Evolutionary conservation across 2,329 filamentous ascomycete genomes (phyloP).

Genomic region (Aureobasidium sp.): DNA sequence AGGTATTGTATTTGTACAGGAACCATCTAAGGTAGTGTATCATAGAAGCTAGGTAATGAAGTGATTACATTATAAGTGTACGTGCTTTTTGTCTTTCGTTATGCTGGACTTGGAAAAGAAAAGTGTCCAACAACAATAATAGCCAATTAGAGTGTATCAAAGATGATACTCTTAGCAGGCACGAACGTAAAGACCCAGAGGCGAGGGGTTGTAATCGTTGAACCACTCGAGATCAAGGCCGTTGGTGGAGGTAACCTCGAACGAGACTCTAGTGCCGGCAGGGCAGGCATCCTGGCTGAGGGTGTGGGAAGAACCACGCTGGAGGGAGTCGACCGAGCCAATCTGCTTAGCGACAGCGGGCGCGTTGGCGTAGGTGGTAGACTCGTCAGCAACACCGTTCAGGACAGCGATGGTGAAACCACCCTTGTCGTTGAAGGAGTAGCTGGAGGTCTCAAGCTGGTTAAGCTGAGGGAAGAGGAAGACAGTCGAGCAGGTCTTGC

Average conservation of each 20-base stretch:
- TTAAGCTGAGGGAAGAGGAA: conserved; percentile 57
- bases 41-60: not conserved
- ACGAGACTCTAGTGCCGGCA: conserved; percentile 23
- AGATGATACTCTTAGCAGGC: conserved; percentile 4
- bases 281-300: conserved; percentile 22
- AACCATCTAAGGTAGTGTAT: not conserved
- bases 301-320: conserved; percentile 25
- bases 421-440: conserved; percentile 47
- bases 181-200: conserved; percentile 17
- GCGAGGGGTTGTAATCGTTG: conserved; percentile 21
- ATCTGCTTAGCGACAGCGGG: conserved; percentile 16
- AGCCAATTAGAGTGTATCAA: not conserved
- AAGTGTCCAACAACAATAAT: conserved; percentile 2
- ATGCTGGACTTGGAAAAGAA: not conserved
- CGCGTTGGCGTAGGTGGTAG: conserved; percentile 37
- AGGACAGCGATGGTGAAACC: conserved; percentile 40
- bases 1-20: conserved; percentile 4
- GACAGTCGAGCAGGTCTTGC: conserved; percentile 55
- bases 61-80: conserved; percentile 11
- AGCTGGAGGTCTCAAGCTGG: conserved; percentile 53
- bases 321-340: conserved; percentile 12
- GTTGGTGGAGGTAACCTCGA: conserved; percentile 21
- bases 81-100: conserved; percentile 10
- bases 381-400: conserved; percentile 35
- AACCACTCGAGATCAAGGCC: conserved; percentile 24